phyloP scores from a whole-genome alignment of 495 filamentous ascomycete species.

The Apiosordaria backusii region DNA sequence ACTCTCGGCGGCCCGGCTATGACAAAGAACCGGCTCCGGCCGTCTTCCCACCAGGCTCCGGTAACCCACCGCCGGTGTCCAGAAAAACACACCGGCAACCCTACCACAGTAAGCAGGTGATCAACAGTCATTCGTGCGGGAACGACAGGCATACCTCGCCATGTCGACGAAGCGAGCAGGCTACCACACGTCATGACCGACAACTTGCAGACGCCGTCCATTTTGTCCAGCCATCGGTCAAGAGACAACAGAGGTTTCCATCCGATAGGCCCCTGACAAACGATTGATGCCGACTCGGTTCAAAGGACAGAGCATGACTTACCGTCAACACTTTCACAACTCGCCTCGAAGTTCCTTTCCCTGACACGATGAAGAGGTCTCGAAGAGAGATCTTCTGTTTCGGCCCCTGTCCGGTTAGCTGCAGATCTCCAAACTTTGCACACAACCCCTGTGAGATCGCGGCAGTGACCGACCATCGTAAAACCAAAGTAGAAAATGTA shows the following conservation, averaged over 20 bases:
- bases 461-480: neutral
- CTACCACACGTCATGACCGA: neutral
- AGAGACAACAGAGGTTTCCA: neutral
- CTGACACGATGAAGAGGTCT: neutral
- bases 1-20: neutral
- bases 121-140: neutral
- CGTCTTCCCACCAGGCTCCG: neutral
- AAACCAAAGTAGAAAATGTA: neutral
- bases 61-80: neutral
- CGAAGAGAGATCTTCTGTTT: neutral
- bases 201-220: neutral
- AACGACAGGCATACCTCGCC: neutral
- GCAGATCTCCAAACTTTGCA: neutral
- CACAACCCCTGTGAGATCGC: neutral
- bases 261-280: too few species aligned
- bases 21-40: neutral
- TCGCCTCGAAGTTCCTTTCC: neutral
- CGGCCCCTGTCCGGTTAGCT: neutral
- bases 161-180: neutral
- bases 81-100: neutral
- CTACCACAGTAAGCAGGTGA: neutral
- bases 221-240: neutral
- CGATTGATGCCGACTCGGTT: too few species aligned
- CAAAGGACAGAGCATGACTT: too few species aligned
- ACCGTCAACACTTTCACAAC: neutral